These are phyloP conservation scores for Cryptosporidium sp. DNA, from an alignment of 169 alveolate species.

Conservation along the genomic window DNA sequence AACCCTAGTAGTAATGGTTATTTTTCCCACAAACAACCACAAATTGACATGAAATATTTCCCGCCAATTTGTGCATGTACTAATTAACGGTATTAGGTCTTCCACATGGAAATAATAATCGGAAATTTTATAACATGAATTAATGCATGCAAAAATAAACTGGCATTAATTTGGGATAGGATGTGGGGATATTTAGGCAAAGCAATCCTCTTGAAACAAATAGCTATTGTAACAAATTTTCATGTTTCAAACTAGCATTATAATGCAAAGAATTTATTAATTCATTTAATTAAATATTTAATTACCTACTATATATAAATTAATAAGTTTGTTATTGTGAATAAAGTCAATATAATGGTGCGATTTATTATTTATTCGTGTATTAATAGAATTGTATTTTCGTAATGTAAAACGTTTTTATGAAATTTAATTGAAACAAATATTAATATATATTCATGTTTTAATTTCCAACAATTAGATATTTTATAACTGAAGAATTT, in stretches of 20 bases:
- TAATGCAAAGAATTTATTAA: neutral
- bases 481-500: neutral
- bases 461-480: neutral
- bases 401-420: no score
- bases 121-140: neutral
- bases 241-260: no score
- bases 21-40: constrained; percentile 13
- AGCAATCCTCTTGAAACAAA: neutral
- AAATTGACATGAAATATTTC: neutral
- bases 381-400: no score
- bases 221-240: no score
- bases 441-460: no score
- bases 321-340: no score
- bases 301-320: neutral
- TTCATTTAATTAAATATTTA: no score
- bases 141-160: neutral
- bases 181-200: neutral
- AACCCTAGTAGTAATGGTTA: neutral
- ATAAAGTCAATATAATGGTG: neutral
- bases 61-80: constrained; percentile 7
- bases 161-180: neutral
- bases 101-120: neutral
- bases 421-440: no score
- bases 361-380: no score
- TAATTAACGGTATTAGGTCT: neutral